Evolutionary conservation across 2,329 filamentous ascomycete species (phyloP).

Genomic region (Epichloe festucae): DNA sequence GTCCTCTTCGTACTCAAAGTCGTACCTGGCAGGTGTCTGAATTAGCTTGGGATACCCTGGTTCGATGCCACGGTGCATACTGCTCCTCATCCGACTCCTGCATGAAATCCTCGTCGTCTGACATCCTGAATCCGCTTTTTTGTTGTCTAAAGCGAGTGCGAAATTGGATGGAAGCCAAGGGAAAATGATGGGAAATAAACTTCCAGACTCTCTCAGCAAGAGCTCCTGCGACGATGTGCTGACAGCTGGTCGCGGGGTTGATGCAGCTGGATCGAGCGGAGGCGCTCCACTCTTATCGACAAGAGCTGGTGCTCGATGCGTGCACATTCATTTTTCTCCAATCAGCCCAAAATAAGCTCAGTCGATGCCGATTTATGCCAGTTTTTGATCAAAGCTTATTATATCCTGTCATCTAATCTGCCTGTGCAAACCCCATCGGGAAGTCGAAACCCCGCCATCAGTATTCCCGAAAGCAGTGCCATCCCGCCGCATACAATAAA

Average conservation of each 20-base stretch:
- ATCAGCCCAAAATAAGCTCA: too few species aligned
- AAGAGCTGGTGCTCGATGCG: background rate
- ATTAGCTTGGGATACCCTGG: conserved; percentile 3
- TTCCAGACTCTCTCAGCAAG: background rate
- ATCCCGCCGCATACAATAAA: conserved; percentile 27
- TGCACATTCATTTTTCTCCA: background rate
- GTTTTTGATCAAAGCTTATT: background rate
- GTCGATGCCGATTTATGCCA: too few species aligned
- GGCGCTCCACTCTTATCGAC: background rate
- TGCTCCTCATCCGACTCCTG: conserved; percentile 35
- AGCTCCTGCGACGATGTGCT: background rate
- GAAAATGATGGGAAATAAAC: background rate
- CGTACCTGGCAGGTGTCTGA: conserved; percentile 45
- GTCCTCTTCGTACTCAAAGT: conserved; percentile 94
- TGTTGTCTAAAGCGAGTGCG: too few species aligned
- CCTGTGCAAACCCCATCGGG: conserved; percentile 11
- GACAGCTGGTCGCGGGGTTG: background rate
- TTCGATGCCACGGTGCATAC: conserved; percentile 13
- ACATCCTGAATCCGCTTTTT: conserved; percentile 23
- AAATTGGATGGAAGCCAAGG: too few species aligned
- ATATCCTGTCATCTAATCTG: background rate
- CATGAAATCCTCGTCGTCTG: conserved; percentile 38
- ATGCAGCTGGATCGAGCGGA: background rate
- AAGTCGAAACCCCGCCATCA: conserved; percentile 21
- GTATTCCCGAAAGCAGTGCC: conserved; percentile 14